Evolutionary conservation across 1,139 yeast species (phyloP), one percentile per base, ranked within the genome.

Genomic region (Saccharomyces hybrid): DNA sequence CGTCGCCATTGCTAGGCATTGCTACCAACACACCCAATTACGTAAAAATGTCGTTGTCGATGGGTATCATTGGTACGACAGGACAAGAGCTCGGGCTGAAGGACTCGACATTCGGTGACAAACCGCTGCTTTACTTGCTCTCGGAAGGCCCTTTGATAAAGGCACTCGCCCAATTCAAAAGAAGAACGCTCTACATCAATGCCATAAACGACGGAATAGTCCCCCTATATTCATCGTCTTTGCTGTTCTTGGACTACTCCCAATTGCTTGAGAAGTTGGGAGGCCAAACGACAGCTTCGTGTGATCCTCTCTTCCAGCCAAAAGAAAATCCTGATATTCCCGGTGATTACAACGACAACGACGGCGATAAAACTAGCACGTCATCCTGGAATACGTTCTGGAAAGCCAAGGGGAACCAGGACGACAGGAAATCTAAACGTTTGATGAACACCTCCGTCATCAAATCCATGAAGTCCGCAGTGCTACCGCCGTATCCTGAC

Each of bases 1-100:
- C 99, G 0, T 80, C 96, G 0, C 99, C 99, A 0, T 73, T 91
- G 60, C 73, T 95, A 14, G 99, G 99, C 0, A 83, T 91, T 1
- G 81, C 78, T 6, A 79, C 83, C 50, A 98, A 91, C 64, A 91
- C 90, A 66, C 98, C 99, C 0, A 81, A 84, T 1, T 90, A 87
- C 67, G 86, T 95, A 28, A 89, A 88, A 64, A 73, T 90, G 54
- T 95, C 95, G 0, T 75, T 93, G 19, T 87, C 86, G 69, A 84
- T 90, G 47, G 99, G 99, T 0, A 78, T 91, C 51, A 93, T 89
- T 2, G 99, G 99, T 0, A 85, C 83, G 64, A 86, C 98, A 0
- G 99, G 99, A 0, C 93, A 88, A 63, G 99, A 93, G 66, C 72
- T 93, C 58, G 44, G 44, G 12, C 24, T 38, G 2, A 9, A 38